phyloP scores from a whole-genome alignment of 768 basidiomycete genomes.

The Peribolospora kevripleyi region DNA sequence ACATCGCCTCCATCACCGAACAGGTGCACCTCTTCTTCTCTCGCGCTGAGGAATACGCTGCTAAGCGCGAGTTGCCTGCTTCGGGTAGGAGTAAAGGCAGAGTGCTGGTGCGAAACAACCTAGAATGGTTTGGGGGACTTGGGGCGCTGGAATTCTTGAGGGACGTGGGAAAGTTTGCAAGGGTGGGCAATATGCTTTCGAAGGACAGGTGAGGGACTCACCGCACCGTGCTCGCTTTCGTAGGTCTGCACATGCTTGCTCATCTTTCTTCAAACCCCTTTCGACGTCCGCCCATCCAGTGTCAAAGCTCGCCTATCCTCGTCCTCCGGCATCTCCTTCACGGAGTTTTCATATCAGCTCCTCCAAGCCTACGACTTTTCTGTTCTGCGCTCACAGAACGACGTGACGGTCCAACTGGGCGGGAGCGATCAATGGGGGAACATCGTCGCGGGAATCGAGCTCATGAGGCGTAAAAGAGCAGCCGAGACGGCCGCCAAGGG shows the following conservation, averaged over 20 bases:
- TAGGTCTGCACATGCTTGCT: not conserved
- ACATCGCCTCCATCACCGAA: slow-evolving; percentile 37
- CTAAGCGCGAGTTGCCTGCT: slow-evolving; percentile 15
- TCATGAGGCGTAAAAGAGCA: slow-evolving; percentile 38
- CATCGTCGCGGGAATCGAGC: slow-evolving; percentile 74
- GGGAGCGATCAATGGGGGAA: slow-evolving; percentile 99
- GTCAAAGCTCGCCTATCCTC: slow-evolving; percentile 57
- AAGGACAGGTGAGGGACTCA: slow-evolving; percentile 44
- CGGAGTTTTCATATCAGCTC: slow-evolving; percentile 92
- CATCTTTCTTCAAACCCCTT: not conserved
- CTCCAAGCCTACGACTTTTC: slow-evolving; percentile 92
- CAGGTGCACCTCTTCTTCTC: slow-evolving; percentile 51
- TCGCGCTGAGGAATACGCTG: slow-evolving; percentile 38
- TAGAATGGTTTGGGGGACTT: slow-evolving; percentile 53
- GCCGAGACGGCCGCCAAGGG: slow-evolving; percentile 2
- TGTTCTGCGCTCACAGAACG: slow-evolving; percentile 36
- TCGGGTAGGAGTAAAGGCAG: not conserved
- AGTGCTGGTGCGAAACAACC: slow-evolving; percentile 32
- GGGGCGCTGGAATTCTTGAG: slow-evolving; percentile 63
- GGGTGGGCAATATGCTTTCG: slow-evolving; percentile 71
- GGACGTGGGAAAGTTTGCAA: slow-evolving; percentile 47
- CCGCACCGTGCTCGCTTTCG: not conserved
- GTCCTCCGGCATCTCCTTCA: slow-evolving; percentile 63
- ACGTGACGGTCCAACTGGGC: slow-evolving; percentile 69
- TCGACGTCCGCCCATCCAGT: slow-evolving; percentile 22